Percentiles rank a stretch among this genome's conserved stretches.
Conservation (phyloP, 495 filamentous ascomycete species). For the Neurospora sp. region DNA sequence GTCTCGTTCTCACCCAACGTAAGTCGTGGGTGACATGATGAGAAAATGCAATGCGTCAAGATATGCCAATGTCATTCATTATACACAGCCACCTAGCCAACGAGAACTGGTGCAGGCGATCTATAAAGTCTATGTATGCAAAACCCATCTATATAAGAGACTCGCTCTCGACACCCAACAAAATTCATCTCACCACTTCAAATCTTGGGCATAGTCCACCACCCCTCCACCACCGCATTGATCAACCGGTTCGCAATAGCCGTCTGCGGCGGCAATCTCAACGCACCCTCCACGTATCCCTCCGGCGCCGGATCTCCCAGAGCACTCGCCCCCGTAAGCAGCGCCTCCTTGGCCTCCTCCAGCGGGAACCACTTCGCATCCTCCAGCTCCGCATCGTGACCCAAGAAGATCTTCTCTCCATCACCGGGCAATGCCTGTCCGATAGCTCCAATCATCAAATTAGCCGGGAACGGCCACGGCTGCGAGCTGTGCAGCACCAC, state of each 20-base stretch:
- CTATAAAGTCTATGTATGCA: background rate
- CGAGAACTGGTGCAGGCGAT: background rate
- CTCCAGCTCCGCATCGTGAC: slow-evolving; percentile 84
- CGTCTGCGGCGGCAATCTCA: slow-evolving; percentile 64
- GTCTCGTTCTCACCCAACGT: background rate
- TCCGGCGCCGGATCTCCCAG: slow-evolving; percentile 51
- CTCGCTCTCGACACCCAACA: background rate
- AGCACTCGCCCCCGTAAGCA: slow-evolving; percentile 50
- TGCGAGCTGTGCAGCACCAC: slow-evolving; percentile 90
- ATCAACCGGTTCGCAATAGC: slow-evolving; percentile 73
- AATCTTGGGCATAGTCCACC: slow-evolving; percentile 30
- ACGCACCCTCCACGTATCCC: slow-evolving; percentile 60
- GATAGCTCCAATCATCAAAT: slow-evolving; percentile 90
- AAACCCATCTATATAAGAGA: background rate
- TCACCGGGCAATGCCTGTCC: slow-evolving; percentile 69
- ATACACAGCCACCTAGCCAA: background rate
- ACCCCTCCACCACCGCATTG: slow-evolving; percentile 34
- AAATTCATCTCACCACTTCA: slow-evolving; percentile 3
- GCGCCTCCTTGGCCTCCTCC: slow-evolving; percentile 56
- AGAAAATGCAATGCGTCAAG: background rate
- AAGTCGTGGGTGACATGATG: background rate
- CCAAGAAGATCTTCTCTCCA: slow-evolving; percentile 70
- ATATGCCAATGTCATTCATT: background rate
- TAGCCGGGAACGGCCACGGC: slow-evolving; percentile 59
- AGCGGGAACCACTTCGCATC: slow-evolving; percentile 78